Evolutionary conservation across 257 asterid species (phyloP).

Genomic region (Galeopsis tetrahit): DNA sequence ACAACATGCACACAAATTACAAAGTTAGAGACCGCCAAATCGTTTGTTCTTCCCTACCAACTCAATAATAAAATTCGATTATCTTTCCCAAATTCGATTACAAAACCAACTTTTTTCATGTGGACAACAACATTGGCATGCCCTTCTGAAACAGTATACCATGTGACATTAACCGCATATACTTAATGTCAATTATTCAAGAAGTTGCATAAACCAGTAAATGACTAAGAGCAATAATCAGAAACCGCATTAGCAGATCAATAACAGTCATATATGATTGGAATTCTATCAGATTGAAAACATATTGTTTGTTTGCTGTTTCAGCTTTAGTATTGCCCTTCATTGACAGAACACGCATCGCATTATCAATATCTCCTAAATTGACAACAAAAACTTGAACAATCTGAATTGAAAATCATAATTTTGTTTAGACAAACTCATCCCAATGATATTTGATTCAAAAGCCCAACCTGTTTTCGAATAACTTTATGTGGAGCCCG

Average conservation of each 20-base stretch:
- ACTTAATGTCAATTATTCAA: constrained; percentile 72
- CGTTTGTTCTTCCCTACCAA: background rate
- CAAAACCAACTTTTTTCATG: background rate
- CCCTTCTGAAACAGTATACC: background rate
- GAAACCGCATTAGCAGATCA: constrained; percentile 61
- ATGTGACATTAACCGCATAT: background rate
- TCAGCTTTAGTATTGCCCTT: constrained; percentile 39
- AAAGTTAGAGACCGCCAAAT: background rate
- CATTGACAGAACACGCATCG: constrained; percentile 40
- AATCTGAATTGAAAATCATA: background rate
- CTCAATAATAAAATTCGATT: background rate
- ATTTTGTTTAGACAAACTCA: no score
- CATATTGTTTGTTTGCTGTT: constrained; percentile 62
- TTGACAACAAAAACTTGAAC: constrained; percentile 63
- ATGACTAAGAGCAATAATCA: constrained; percentile 27
- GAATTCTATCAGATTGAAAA: constrained; percentile 53
- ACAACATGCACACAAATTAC: background rate
- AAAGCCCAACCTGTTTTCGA: no score
- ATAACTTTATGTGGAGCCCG: no score
- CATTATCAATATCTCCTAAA: constrained; percentile 57
- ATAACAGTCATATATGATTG: constrained; percentile 69
- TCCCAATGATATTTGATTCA: no score
- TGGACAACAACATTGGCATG: background rate
- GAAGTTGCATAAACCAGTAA: constrained; percentile 48
- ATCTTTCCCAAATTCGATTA: background rate